Base-by-base conservation (phyloP, 768 basidiomycete species). In the Psilocybe sp. region DNA sequence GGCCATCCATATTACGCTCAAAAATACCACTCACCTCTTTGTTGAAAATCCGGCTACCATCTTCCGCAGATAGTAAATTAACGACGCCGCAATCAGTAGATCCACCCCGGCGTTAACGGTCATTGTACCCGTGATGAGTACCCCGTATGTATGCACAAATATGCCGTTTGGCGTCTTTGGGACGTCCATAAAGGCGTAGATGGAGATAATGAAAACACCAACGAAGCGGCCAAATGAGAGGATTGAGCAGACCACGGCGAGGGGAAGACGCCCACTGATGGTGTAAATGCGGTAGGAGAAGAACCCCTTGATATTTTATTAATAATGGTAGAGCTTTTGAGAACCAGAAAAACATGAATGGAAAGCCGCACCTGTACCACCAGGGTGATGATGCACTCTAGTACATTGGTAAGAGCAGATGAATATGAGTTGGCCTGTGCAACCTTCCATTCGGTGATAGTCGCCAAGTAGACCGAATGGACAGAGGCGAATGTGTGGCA, bases 351-450 rank as follows among this genome's bases (percentile, higher is more conserved):
- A 28, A 13, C 12, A 28, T 37, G 38, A 16, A 31, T 7, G 18
- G 12, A 20, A 16, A 39, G 13, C 11, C 44, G 16, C 44, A 55
- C 57, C 49, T 58, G 57, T 7, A 55, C 53, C 13, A 55, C n/a
- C 23, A 53, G 19, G 16, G 57, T 58, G 15, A 58, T 53, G n/a
- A 55, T 34, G 11, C 38, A 53, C 40, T 55, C 57, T 13, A 53
- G 18, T 6, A 48, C 32, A 4, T 46, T 49, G 35, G 42, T 55
- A 18, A 49, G 38, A 2, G 53, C 32, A 15, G 55, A 41, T 13
- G 57, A 46, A 49, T 58, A 58, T 16, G 57, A 55, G 36, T 58
- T 58, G 4, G 51, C 46, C 15, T 52, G 49, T 4, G 57, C 48
- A 1, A 14, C 37, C 34, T 31, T 23, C 47, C 45, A 58, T 36